Base-by-base conservation (phyloP, 129 eudicot species). In the Glebionis coronaria region DNA sequence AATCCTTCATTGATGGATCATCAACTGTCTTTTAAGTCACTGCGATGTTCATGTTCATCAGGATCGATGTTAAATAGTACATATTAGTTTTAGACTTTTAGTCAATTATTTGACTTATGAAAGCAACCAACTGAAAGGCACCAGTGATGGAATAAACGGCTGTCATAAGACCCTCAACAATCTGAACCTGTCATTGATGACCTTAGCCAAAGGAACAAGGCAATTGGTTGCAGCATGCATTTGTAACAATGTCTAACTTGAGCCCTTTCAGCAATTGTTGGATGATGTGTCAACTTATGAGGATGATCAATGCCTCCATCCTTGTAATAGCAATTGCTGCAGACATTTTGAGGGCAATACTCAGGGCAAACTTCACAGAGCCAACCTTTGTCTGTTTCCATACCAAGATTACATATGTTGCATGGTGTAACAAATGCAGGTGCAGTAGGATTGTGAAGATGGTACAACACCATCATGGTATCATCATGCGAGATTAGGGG, bases 361-460 rank as follows among this genome's bases (percentile, higher is more conserved):
- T 93, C 97, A 0, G 99, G 92, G 78, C 99, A 93, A 27, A 80
- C 78, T 61, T 93, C 99, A 79, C 99, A 93, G 13, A 95, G 97
- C 99, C 99, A 93, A 58, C 97, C 99, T 80, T 93, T 95, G 15
- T 97, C 99, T 52, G 95, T 68, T 81, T 93, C 99, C 42, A 93
- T 89, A 64, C 89, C 99, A 51, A 82, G 88, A 81, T 84, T 82
- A 49, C 97, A 89, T 40, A 61, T 46, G 72, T 79, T 78, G 82
- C 99, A 93, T 58, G 90, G 80, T 11, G 83, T 82, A 68, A 93
- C 95, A 80, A 88, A 86, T 70, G 99, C 97, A 60, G 95, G 97
- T 61, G 99, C 92, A 21, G 99, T 84, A 11, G 99, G 97, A 73
- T 89, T 93, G 74, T 93, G 95, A 27, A 89, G 95, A 83, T 89